Conservation (phyloP, 2,329 filamentous ascomycete species). For the Fusarium bactridioides region DNA sequence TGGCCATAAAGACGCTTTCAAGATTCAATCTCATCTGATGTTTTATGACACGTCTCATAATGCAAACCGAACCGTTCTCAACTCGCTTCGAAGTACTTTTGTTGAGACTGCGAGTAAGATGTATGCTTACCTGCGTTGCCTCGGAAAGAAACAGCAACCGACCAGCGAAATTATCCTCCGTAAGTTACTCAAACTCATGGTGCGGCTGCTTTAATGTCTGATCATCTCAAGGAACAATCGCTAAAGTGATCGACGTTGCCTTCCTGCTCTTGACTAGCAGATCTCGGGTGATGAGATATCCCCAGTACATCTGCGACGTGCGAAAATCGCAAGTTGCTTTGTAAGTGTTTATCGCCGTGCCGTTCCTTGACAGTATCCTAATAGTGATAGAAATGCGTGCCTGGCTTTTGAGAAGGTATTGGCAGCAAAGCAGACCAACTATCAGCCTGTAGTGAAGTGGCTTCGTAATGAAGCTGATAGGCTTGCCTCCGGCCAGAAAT, state of each 20-base stretch:
- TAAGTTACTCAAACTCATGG: slow-evolving; percentile 48
- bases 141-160: slow-evolving; percentile 66
- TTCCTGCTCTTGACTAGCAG: slow-evolving; percentile 69
- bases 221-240: slow-evolving; percentile 63
- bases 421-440: slow-evolving; percentile 73
- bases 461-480: slow-evolving; percentile 59
- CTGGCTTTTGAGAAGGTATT: slow-evolving; percentile 76
- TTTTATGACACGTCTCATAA: slow-evolving; percentile 85
- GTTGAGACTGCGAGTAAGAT: slow-evolving; percentile 80
- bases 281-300: slow-evolving; percentile 53
- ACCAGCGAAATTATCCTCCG: slow-evolving; percentile 67
- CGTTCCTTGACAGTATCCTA: not conserved
- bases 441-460: slow-evolving; percentile 72
- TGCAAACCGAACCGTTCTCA: slow-evolving; percentile 69
- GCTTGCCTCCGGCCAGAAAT: slow-evolving; percentile 37
- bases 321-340: slow-evolving; percentile 67
- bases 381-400: slow-evolving; percentile 66
- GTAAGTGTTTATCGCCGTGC: slow-evolving; percentile 54
- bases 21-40: slow-evolving; percentile 85
- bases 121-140: slow-evolving; percentile 67
- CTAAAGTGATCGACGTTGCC: slow-evolving; percentile 70
- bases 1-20: slow-evolving; percentile 66
- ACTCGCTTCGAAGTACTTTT: slow-evolving; percentile 80
- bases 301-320: slow-evolving; percentile 66
- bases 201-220: not conserved